These are phyloP conservation scores for Podila minutissima DNA, from an alignment of 192 early-diverging fungal genomes.

Conservation along the genomic window DNA sequence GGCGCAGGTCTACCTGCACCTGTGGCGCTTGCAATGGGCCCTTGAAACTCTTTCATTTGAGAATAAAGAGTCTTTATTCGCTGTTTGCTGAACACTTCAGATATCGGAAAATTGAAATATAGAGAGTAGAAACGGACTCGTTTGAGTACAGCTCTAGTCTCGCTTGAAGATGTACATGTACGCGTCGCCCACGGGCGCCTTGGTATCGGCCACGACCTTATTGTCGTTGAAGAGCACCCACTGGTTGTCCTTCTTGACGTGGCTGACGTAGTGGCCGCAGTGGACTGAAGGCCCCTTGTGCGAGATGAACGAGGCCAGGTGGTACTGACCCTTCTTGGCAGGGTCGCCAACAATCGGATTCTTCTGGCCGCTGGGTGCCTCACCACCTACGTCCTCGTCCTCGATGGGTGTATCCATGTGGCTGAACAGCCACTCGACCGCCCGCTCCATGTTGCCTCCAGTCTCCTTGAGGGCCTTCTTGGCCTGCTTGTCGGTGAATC, in stretches of 20 bases:
- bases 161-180: slow-evolving; percentile 79
- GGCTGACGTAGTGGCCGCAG: slow-evolving; percentile 97
- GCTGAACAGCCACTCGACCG: slow-evolving; percentile 95
- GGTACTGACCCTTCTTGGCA: slow-evolving; percentile 65
- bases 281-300: slow-evolving; percentile 97
- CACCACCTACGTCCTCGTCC: slow-evolving; percentile 36
- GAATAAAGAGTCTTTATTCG: too few relatives aligned
- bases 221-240: slow-evolving; percentile 98
- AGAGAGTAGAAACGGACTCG: too few relatives aligned
- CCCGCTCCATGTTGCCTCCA: slow-evolving; percentile 86
- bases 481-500: slow-evolving; percentile 83
- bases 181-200: slow-evolving; percentile 70
- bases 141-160: background rate
- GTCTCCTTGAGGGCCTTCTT: slow-evolving; percentile 86
- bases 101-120: too few relatives aligned
- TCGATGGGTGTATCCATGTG: slow-evolving; percentile 77
- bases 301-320: slow-evolving; percentile 84
- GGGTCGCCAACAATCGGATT: slow-evolving; percentile 45
- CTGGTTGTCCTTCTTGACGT: slow-evolving; percentile 71
- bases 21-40: too few relatives aligned
- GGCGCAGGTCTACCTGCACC: too few relatives aligned
- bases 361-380: slow-evolving; percentile 12
- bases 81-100: too few relatives aligned
- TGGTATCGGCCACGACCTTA: slow-evolving; percentile 83
- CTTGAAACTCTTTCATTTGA: background rate